Conservation (phyloP, 441 rosid species). For the Populus hybrid region DNA sequence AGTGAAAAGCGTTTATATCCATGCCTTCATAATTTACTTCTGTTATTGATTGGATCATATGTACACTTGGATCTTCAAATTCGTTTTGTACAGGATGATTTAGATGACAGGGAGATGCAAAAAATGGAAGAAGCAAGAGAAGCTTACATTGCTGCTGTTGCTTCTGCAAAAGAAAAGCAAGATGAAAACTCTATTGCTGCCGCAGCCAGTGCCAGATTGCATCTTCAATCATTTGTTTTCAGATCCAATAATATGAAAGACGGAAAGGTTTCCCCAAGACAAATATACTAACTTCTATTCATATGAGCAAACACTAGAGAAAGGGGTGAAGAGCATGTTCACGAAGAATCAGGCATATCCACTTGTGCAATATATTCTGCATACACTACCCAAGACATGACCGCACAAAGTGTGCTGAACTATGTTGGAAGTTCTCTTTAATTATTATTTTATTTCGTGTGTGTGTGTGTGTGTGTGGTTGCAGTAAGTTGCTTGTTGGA, state of each 20-base stretch:
- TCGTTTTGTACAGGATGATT: conserved; percentile 43
- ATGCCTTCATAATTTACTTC: neutral
- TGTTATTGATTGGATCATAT: neutral
- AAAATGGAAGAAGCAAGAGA: conserved; percentile 78
- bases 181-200: conserved; percentile 75
- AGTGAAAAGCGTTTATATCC: neutral
- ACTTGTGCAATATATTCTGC: too few relatives aligned
- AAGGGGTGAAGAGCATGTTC: too few relatives aligned
- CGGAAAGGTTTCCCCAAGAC: neutral
- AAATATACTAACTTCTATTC: too few relatives aligned
- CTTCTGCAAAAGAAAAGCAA: conserved; percentile 56
- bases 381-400: too few relatives aligned
- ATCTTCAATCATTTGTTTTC: conserved; percentile 63
- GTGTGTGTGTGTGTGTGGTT: too few relatives aligned
- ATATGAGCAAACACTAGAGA: too few relatives aligned
- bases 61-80: neutral
- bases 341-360: too few relatives aligned
- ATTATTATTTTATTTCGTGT: too few relatives aligned
- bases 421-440: too few relatives aligned
- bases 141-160: conserved; percentile 66
- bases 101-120: conserved; percentile 42
- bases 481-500: too few relatives aligned
- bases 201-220: conserved; percentile 62
- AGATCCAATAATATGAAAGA: conserved; percentile 22
- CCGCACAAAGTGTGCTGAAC: too few relatives aligned